Evolutionary conservation across 306 rosid genomes (phyloP).

Genomic region (Pueraria montana): DNA sequence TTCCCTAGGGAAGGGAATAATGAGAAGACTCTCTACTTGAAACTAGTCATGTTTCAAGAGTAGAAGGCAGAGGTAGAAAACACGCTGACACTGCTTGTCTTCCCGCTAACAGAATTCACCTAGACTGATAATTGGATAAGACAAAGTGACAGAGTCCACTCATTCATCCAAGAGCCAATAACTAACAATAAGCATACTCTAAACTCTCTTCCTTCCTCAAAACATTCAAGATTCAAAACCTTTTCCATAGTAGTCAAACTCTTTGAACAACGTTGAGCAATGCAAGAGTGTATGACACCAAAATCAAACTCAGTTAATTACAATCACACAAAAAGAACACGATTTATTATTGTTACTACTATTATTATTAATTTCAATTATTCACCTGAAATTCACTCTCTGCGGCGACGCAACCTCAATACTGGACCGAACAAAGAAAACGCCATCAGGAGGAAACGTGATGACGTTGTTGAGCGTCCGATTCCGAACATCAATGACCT

Average conservation of each 20-base stretch:
- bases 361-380: background rate
- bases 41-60: background rate
- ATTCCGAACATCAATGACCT: conserved; percentile 78
- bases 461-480: conserved; percentile 79
- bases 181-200: background rate
- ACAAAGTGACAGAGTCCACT: too few species aligned
- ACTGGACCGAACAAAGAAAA: conserved; percentile 86
- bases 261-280: background rate
- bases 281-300: background rate
- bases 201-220: background rate
- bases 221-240: background rate
- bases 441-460: conserved; percentile 94
- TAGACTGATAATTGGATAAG: background rate
- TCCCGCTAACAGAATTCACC: background rate
- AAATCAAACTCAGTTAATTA: background rate
- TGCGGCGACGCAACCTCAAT: conserved; percentile 76
- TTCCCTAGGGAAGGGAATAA: background rate
- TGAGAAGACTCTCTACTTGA: background rate
- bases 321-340: background rate
- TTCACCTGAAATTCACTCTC: conserved; percentile 88
- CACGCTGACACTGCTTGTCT: background rate
- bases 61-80: background rate
- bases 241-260: background rate
- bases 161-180: background rate
- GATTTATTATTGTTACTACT: background rate